These are phyloP conservation scores for Pseudogymnoascus destructans DNA, from an alignment of 2,329 filamentous ascomycete genomes.

Conservation along the genomic window DNA sequence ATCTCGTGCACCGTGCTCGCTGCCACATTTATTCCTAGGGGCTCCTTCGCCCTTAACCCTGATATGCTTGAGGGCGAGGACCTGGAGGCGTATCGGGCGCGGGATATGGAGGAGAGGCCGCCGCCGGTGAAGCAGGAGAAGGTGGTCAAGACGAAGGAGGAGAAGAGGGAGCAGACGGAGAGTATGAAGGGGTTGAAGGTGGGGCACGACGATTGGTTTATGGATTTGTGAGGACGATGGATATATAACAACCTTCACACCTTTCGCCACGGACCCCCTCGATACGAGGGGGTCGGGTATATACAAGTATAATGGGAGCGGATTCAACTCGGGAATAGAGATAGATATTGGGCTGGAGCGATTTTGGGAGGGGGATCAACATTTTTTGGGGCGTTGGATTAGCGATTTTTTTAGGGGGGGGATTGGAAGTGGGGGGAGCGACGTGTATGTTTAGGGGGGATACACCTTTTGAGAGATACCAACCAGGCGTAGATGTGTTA, in stretches of 20 bases:
- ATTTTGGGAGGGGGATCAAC: neutral
- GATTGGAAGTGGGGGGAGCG: neutral
- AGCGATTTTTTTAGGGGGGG: neutral
- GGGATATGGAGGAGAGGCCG: constrained; percentile 1
- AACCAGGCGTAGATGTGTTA: neutral
- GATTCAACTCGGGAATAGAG: constrained; percentile 2
- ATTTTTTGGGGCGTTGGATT: neutral
- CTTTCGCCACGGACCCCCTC: neutral
- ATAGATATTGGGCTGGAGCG: neutral
- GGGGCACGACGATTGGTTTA: neutral
- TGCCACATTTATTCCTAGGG: constrained; percentile 34
- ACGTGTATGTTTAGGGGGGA: neutral
- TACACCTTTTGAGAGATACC: constrained; percentile 3
- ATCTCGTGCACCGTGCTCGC: constrained; percentile 31
- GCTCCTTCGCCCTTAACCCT: constrained; percentile 33
- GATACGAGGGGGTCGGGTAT: neutral
- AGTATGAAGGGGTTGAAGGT: constrained; percentile 1
- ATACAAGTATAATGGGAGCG: neutral
- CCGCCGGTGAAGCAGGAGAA: neutral
- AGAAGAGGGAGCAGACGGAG: neutral
- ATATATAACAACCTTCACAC: neutral
- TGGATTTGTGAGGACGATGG: neutral
- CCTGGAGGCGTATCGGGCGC: constrained; percentile 21
- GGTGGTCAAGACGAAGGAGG: neutral
- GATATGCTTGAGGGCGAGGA: constrained; percentile 30